A percentile compares a stretch with the other conserved stretches of the same genome.
phyloP scores from a whole-genome alignment of 2,329 filamentous ascomycete genomes.

The Colletotrichum viniferum region DNA sequence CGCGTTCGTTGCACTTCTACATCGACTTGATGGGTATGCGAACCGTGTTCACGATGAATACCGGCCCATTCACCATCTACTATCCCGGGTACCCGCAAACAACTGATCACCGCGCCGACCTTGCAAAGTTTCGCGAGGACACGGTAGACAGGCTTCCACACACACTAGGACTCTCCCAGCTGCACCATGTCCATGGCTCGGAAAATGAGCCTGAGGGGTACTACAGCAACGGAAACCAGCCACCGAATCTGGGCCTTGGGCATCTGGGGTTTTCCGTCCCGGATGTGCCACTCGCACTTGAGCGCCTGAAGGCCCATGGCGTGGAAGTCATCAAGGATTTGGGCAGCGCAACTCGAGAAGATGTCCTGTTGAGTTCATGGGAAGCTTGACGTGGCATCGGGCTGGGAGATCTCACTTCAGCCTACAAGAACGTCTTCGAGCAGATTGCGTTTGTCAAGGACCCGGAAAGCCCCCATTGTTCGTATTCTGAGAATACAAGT shows the following conservation, averaged over 20 bases:
- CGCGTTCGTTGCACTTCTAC: neutral
- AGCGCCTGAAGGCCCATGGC: neutral
- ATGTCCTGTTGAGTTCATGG: neutral
- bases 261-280: neutral
- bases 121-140: neutral
- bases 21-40: neutral
- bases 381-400: neutral
- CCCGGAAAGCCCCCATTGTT: neutral
- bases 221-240: neutral
- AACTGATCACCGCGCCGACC: neutral
- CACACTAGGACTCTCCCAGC: rapidly evolving
- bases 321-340: neutral
- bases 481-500: too few relatives aligned
- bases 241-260: neutral
- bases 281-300: neutral
- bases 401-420: neutral
- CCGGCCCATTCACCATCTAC: rapidly evolving
- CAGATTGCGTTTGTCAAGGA: neutral
- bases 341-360: neutral
- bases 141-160: neutral
- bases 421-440: neutral
- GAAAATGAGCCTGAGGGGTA: neutral
- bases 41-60: neutral
- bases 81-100: neutral
- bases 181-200: neutral